Evolutionary conservation across 495 filamentous ascomycete genomes (phyloP).

Genomic region (Neurospora sublineolata): DNA sequence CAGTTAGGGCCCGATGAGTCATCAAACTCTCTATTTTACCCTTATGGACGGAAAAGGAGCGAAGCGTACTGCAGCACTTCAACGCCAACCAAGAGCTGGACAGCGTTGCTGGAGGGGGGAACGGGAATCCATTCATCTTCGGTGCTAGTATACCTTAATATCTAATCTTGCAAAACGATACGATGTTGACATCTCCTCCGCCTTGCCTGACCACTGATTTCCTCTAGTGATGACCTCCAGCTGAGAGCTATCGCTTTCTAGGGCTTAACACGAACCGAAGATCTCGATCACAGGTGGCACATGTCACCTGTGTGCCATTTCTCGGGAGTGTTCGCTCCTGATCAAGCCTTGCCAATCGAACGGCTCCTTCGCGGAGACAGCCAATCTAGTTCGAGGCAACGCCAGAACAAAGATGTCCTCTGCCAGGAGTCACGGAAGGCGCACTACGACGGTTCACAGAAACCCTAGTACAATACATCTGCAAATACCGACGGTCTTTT

Average conservation of each 20-base stretch:
- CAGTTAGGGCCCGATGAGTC: background rate
- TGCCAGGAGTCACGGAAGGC: background rate
- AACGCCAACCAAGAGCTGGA: conserved; percentile 23
- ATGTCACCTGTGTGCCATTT: background rate
- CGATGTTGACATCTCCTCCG: background rate
- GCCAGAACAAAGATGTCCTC: background rate
- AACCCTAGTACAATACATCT: background rate
- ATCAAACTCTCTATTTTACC: background rate
- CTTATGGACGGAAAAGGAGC: background rate
- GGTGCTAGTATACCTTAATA: background rate
- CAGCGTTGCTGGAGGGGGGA: conserved; percentile 5
- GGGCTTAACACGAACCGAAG: background rate
- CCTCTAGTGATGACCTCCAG: background rate
- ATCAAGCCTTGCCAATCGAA: background rate
- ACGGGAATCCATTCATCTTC: background rate
- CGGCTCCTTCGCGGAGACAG: background rate
- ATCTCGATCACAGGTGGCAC: background rate
- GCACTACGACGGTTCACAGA: background rate
- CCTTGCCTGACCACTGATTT: background rate
- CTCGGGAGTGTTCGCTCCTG: background rate
- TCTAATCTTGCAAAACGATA: background rate
- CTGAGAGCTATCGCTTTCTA: background rate
- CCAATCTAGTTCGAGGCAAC: background rate
- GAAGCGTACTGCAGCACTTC: background rate
- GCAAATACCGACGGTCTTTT: background rate